A percentile compares a stretch with the other conserved stretches of the same genome.
These are phyloP conservation scores for Phytophthora lateralis DNA, from an alignment of 352 stramenopile species.

Conservation along the genomic window DNA sequence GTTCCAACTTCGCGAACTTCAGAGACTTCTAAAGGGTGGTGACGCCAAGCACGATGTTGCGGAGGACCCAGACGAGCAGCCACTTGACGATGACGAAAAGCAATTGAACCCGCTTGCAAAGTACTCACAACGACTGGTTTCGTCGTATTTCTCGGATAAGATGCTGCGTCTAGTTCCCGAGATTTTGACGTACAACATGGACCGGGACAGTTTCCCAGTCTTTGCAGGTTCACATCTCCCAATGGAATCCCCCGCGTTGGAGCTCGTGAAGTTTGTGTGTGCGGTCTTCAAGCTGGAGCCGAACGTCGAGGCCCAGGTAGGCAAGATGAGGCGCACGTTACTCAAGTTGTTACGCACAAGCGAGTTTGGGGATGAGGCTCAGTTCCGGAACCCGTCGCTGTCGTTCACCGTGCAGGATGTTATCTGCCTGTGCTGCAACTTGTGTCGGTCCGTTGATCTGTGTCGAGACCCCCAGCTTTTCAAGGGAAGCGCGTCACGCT, in stretches of 20 bases:
- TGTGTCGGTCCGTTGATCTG: slow-evolving; percentile 96
- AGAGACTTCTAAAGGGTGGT: slow-evolving; percentile 23
- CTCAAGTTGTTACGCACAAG: slow-evolving; percentile 83
- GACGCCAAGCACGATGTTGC: slow-evolving; percentile 19
- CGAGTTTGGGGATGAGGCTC: slow-evolving; percentile 78
- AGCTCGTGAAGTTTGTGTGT: slow-evolving; percentile 97
- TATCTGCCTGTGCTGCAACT: slow-evolving; percentile 96
- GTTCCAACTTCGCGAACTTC: slow-evolving; percentile 46
- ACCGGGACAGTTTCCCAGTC: slow-evolving; percentile 74
- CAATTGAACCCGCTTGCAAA: slow-evolving; percentile 57
- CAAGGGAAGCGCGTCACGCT: slow-evolving; percentile 56
- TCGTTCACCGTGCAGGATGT: slow-evolving; percentile 97
- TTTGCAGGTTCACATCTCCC: slow-evolving; percentile 86
- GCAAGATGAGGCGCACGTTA: slow-evolving; percentile 91
- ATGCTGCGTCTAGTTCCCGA: slow-evolving; percentile 78
- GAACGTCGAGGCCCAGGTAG: slow-evolving; percentile 89
- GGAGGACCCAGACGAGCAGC: slow-evolving; percentile 34
- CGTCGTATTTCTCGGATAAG: slow-evolving; percentile 81
- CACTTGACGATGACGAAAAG: slow-evolving; percentile 58
- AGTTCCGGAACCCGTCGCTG: slow-evolving; percentile 95
- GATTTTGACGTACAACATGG: slow-evolving; percentile 75
- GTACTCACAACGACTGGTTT: slow-evolving; percentile 76
- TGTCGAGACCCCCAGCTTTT: slow-evolving; percentile 94
- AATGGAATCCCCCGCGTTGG: slow-evolving; percentile 91
- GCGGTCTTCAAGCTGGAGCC: slow-evolving; percentile 94